phyloP scores from a whole-genome alignment of 805 yeast species.

The Lipomyces lipofer region DNA sequence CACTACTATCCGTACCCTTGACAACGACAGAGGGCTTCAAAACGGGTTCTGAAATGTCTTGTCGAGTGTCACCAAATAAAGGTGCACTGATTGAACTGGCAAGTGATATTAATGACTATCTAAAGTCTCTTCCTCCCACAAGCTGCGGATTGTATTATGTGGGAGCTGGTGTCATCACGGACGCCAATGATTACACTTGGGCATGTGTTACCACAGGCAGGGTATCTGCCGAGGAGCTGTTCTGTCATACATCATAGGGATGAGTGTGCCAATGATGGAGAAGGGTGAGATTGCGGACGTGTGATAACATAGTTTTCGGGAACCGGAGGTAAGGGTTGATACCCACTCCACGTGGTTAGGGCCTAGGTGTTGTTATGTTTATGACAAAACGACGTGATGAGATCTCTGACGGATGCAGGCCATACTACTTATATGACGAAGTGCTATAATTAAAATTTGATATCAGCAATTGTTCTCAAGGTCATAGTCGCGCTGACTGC shows the following conservation, averaged over 20 bases:
- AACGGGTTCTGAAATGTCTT: constrained; percentile 1
- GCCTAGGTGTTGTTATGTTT: too few relatives aligned
- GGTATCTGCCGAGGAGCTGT: neutral
- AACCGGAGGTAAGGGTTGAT: too few relatives aligned
- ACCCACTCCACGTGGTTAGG: too few relatives aligned
- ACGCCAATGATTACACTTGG: constrained; percentile 1
- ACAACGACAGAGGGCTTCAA: neutral
- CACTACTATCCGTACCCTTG: neutral
- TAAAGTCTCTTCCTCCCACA: neutral
- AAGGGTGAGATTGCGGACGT: too few relatives aligned
- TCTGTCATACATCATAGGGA: constrained; percentile 2
- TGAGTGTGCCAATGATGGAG: neutral
- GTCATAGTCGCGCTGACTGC: too few relatives aligned
- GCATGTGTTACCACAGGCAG: constrained; percentile 2
- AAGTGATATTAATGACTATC: neutral
- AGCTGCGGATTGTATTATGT: neutral
- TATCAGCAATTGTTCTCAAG: too few relatives aligned
- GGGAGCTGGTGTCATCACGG: constrained; percentile 2
- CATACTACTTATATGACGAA: too few relatives aligned
- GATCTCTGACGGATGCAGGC: too few relatives aligned
- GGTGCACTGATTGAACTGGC: neutral
- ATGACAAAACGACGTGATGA: too few relatives aligned
- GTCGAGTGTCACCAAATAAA: neutral
- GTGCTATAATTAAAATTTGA: too few relatives aligned
- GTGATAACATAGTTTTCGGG: too few relatives aligned